Evolutionary conservation across 2,329 filamentous ascomycete genomes (phyloP), one percentile per base, ranked within the genome.

Genomic region (Colletotrichum abscissum): DNA sequence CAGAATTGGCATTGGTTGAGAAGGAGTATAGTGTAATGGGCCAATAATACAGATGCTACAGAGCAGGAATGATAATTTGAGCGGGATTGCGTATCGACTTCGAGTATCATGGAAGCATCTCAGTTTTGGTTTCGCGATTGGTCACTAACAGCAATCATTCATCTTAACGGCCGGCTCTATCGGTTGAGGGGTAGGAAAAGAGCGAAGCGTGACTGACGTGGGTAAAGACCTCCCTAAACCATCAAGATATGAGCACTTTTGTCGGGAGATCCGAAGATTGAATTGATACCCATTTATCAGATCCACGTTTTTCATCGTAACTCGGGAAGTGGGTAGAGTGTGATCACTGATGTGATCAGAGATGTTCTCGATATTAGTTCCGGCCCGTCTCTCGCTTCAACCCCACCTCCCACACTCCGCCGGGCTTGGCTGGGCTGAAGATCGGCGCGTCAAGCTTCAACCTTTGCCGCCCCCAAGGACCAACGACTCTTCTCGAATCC

Each of bases 401-500:
- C 63, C 63, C 63, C 63, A 67, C 63, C 54, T 64, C 63, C 63
- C 63, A 59, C 63, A 58, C 54, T 67, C 54, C 35, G 54, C 26
- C 19, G 12, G 12, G 24, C 54, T 30, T 11, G 16, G 19, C 56
- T 35, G 8, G 49, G 19, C 22, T 54, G 49, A 30, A 64, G 62
- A 28, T 58, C 62, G 30, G 22, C 24, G 26, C 24, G 22, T 56
- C 54, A 56, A 26, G 35, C 30, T 57, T 57, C 38, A 19, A 42
- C 16, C 38, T 19, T 42, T 14, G 52, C 63, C 33, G 16, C 24
- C 22, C 24, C 38, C 19, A 67, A 57, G 24, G 19, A 12, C 16
- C 14, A 42, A 42, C 14, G 14, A 19, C 16, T 8, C 19, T 52
- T 67, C 63, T 67, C 33, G 35, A 59, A 59, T 67, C 38, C 38